Evolutionary conservation across 352 stramenopile genomes (phyloP), one percentile per base, ranked within the genome.

Genomic region (Phytophthora sp.): DNA sequence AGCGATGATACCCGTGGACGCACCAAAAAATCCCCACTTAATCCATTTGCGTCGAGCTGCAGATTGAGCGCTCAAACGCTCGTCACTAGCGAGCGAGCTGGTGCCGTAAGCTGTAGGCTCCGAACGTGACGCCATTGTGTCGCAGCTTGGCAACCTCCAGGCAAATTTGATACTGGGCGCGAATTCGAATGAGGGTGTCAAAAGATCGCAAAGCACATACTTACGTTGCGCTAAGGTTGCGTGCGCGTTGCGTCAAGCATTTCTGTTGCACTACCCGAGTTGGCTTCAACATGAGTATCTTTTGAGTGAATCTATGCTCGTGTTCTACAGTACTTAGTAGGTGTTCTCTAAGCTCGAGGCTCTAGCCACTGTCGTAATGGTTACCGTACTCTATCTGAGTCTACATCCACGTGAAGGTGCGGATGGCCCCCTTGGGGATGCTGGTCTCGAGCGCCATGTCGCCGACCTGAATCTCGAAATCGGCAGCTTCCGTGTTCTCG

Each of bases 401-500:
- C 11, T 62, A 62, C 54, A 45, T 44, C 54, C 54, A 62, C 41
- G 41, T 62, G 29, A 46, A 53, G 18, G 86, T 92, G 30, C 79
- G 86, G 39, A 94, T 94, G 15, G 74, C 84, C 12, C 79, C 78
- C n/a, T 56, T 56, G 6, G 80, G 79, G 27, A 92, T 61, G 4
- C 64, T 76, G 11, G 78, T 83, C 15, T 77, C 59, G 16, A 92
- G 46, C 12, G 63, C 63, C 26, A 52, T 51, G 38, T 75, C 77
- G 16, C 71, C 80, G 23, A 78, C 71, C n/a, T 82, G 67, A 11
- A 94, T 54, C 51, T 86, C 70, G 49, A 94, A 91, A 16, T 74
- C 55, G 0, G 79, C 84, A 16, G 82, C 63, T 49, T 91, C 84
- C 33, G 84, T 86, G 68, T 94, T 93, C 55, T 93, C 84, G 53